A percentile compares a stretch with the other conserved stretches of the same genome.
Conservation (phyloP, 768 basidiomycete species). For the Podaxis mareebaensis region DNA sequence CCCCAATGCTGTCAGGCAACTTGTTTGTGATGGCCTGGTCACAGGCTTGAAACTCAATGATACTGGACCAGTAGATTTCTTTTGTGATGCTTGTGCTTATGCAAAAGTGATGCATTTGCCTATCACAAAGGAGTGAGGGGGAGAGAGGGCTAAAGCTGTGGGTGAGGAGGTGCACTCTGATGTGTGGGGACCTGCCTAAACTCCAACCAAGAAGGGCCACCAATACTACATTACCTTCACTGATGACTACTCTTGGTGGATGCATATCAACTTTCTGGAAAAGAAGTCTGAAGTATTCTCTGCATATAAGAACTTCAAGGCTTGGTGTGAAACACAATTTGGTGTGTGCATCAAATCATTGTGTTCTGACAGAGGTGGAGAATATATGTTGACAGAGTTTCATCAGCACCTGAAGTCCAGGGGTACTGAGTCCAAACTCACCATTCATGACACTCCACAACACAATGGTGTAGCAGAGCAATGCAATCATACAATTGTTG, state of each 20-base stretch:
- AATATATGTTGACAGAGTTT: constrained; percentile 36
- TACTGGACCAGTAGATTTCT: constrained; percentile 18
- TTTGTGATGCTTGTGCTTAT: constrained; percentile 5
- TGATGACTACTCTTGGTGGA: constrained; percentile 27
- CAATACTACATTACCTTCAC: constrained; percentile 32
- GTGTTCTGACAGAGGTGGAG: constrained; percentile 36
- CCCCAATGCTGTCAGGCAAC: constrained; percentile 1
- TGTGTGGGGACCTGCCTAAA: constrained; percentile 38
- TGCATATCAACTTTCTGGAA: constrained; percentile 21
- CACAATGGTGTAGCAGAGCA: constrained; percentile 34
- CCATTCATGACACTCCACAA: background rate
- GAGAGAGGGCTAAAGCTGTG: constrained; percentile 23
- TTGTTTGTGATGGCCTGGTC: constrained; percentile 30
- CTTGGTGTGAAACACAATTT: constrained; percentile 29
- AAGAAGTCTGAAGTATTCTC: constrained; percentile 21
- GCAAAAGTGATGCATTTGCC: constrained; percentile 37
- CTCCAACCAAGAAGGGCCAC: constrained; percentile 19
- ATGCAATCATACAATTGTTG: constrained; percentile 31
- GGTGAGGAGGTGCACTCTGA: constrained; percentile 31
- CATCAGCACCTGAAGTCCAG: constrained; percentile 22
- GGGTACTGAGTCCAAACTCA: constrained; percentile 26
- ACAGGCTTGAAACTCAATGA: constrained; percentile 29
- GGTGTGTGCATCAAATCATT: constrained; percentile 26
- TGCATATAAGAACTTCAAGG: constrained; percentile 29
- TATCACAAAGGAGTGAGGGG: constrained; percentile 25